Base-by-base conservation (phyloP, 2,329 filamentous ascomycete species). In the Paraphoma chrysanthemicola region DNA sequence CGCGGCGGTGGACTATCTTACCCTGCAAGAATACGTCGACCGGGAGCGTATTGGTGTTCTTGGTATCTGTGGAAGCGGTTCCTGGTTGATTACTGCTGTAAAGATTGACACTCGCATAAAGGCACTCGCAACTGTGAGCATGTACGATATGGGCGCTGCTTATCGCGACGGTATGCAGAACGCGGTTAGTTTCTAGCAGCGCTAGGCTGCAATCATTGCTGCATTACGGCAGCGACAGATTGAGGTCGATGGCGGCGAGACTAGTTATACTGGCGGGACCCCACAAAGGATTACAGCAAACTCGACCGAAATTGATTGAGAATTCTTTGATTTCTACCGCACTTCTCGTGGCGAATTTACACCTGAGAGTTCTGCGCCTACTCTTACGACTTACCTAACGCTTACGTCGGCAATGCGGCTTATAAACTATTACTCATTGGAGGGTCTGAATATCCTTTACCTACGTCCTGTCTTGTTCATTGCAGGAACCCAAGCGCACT, bases 251-350 rank as follows among this genome's bases (percentile, higher is more conserved):
- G 56, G 59, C 41, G 56, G 56, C 29, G 48, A 53, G 18, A 51
- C 36, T 12, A n/a, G 48, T 33, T 58, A 56, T 38, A 60, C 43
- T 39, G 50, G 45, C 16, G 54, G 51, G 14, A 49, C 51, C 16
- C 54, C 54, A 36, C 53, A 51, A 17, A 53, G 54, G 11, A 53
- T 73, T 41, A 73, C 68, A 0, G 38, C 55, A 0, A 51, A 69
- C 9, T 51, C 69, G 7, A 41, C 38, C 10, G 38, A 1, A 51
- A 57, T 74, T 5, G 60, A 57, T 4, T 63, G 66, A n/a, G 73
- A 75, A 42, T 73, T 73, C 44, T 74, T 61, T 36, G 71, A 75
- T 44, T 75, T 67, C 53, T 76, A 74, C 51, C 71, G 72, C 44
- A 74, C 70, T 9, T 16, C 42, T 2, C 70, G 72, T 14, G 72